Percentiles rank a stretch among this genome's conserved stretches.
phyloP scores from a whole-genome alignment of 2,329 filamentous ascomycete species.

The Colletotrichum tanaceti region DNA sequence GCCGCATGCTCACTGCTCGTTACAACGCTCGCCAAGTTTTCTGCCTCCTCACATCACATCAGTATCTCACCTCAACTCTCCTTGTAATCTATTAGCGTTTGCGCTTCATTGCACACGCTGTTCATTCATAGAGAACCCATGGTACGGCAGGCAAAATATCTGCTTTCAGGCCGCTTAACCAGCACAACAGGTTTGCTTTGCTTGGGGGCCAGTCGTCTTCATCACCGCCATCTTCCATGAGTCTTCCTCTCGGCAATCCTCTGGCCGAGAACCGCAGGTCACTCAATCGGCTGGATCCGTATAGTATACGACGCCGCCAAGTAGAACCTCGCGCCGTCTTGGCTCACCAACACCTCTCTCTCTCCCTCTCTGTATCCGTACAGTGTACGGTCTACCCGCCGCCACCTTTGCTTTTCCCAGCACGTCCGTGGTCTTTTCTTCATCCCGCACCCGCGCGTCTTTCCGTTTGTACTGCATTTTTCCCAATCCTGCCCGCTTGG shows the following conservation, averaged over 20 bases:
- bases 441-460: constrained; percentile 24
- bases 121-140: neutral
- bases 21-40: neutral
- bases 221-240: neutral
- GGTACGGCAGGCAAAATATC: neutral
- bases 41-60: neutral
- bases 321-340: constrained; percentile 13
- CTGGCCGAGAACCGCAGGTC: constrained; percentile 33
- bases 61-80: neutral
- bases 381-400: no score
- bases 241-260: constrained; percentile 2
- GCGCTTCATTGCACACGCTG: neutral
- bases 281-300: no score
- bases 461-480: constrained; percentile 6
- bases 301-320: constrained; percentile 29
- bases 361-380: no score
- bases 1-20: constrained; percentile 12
- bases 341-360: constrained; percentile 22
- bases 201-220: no score
- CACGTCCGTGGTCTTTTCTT: constrained; percentile 14
- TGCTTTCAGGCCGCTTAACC: neutral
- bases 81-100: neutral
- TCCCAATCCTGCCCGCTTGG: constrained; percentile 25
- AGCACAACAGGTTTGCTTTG: neutral
- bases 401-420: constrained; percentile 27